Conservation (phyloP, 163 green algal genomes). For the Scenedesmus sp. region DNA sequence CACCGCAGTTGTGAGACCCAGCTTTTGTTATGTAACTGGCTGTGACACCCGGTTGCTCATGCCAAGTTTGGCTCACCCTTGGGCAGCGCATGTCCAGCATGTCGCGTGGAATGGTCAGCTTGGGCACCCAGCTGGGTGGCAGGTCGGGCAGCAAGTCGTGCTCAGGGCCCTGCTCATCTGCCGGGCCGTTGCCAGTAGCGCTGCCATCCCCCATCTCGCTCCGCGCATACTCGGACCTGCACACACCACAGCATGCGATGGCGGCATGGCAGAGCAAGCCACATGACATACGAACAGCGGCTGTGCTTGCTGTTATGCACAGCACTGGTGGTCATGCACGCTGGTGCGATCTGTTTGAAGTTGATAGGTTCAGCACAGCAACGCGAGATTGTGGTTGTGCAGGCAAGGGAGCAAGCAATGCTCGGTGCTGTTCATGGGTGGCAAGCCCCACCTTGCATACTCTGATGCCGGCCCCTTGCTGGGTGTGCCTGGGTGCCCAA, state of each 20-base stretch:
- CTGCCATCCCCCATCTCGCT: slow-evolving; percentile 44
- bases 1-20: not conserved
- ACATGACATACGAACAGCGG: not conserved
- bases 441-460: slow-evolving; percentile 41
- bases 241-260: no score
- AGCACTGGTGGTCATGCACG: no score
- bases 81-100: slow-evolving; percentile 91
- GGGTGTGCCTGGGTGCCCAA: not conserved
- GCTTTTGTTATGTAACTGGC: no score
- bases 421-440: not conserved
- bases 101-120: slow-evolving; percentile 79
- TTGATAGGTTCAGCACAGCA: not conserved
- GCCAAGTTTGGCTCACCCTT: slow-evolving; percentile 49
- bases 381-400: not conserved
- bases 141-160: slow-evolving; percentile 72
- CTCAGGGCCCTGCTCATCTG: slow-evolving; percentile 42
- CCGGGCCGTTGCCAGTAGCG: not conserved
- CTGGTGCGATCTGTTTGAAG: not conserved
- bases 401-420: not conserved
- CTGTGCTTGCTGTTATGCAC: no score
- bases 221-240: slow-evolving; percentile 45
- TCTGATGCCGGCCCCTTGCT: slow-evolving; percentile 45
- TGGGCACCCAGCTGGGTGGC: slow-evolving; percentile 84
- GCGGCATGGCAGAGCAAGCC: no score
- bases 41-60: no score